These are phyloP conservation scores for Tylopilus sp. DNA, from an alignment of 768 basidiomycete species.

Conservation along the genomic window DNA sequence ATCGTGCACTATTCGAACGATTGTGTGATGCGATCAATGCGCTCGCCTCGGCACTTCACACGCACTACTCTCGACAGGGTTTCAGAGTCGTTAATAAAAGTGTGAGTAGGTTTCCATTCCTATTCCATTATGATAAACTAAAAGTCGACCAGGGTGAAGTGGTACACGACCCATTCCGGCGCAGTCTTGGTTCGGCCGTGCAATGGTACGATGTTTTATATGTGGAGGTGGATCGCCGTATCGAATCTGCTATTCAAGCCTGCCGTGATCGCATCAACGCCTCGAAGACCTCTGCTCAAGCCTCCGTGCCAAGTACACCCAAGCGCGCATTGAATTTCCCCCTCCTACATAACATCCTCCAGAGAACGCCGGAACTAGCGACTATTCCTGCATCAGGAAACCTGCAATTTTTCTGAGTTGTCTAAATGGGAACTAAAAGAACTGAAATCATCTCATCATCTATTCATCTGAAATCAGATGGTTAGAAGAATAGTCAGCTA, in stretches of 20 bases:
- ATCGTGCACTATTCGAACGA: neutral
- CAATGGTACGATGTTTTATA: neutral
- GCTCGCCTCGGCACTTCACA: neutral
- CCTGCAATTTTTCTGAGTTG: too few relatives aligned
- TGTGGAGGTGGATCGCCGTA: neutral
- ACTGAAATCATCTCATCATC: too few relatives aligned
- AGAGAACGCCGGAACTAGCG: too few relatives aligned
- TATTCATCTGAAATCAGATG: too few relatives aligned
- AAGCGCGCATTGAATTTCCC: too few relatives aligned
- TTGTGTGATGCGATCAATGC: conserved; percentile 1
- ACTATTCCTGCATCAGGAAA: too few relatives aligned
- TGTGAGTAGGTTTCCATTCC: too few relatives aligned
- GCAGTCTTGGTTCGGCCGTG: neutral
- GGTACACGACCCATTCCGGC: neutral
- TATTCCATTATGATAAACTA: too few relatives aligned
- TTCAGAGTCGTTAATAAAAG: neutral
- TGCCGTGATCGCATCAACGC: neutral
- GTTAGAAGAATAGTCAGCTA: too few relatives aligned
- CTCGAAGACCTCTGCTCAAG: neutral
- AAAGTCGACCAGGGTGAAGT: too few relatives aligned
- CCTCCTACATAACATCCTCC: too few relatives aligned
- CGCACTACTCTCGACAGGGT: neutral
- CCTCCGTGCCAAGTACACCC: neutral
- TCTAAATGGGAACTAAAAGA: too few relatives aligned
- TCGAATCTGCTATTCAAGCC: neutral